A percentile compares a stretch with the other conserved stretches of the same genome.
phyloP scores from a whole-genome alignment of 2,329 filamentous ascomycete species.

The Albifimbria verrucaria region DNA sequence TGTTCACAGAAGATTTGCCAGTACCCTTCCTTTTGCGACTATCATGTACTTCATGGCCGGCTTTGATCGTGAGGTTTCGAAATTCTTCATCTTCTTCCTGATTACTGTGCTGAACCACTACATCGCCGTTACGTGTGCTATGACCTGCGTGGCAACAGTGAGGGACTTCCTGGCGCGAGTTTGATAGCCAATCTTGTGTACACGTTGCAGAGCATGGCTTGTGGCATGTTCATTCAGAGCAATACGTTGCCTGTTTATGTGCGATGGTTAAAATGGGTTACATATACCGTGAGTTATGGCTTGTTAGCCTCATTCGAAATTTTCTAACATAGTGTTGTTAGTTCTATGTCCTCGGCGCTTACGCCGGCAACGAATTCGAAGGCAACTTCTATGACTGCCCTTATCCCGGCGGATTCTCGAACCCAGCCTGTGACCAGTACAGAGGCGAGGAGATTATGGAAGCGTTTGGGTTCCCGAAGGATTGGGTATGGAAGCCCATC shows the following conservation, averaged over 20 bases:
- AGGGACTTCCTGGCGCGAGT: constrained; percentile 69
- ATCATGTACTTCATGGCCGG: constrained; percentile 79
- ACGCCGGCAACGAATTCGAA: constrained; percentile 70
- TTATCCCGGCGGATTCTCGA: constrained; percentile 53
- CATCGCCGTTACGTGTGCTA: constrained; percentile 68
- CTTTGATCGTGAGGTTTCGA: constrained; percentile 58
- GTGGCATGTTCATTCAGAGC: constrained; percentile 73
- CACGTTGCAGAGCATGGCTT: constrained; percentile 71
- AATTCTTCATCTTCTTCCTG: constrained; percentile 71
- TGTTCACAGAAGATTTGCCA: constrained; percentile 69
- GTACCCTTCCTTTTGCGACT: constrained; percentile 68
- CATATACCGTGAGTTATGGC: constrained; percentile 47
- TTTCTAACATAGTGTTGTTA: constrained; percentile 24
- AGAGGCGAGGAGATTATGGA: constrained; percentile 67
- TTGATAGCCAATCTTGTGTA: constrained; percentile 70
- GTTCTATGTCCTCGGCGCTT: constrained; percentile 70
- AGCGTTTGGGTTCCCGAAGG: constrained; percentile 61
- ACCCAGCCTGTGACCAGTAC: constrained; percentile 66
- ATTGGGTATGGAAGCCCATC: constrained; percentile 68
- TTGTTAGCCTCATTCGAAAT: neutral
- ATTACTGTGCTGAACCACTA: constrained; percentile 69
- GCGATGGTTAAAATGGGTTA: constrained; percentile 71
- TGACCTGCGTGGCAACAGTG: constrained; percentile 61
- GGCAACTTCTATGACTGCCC: constrained; percentile 73
- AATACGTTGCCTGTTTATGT: constrained; percentile 73